These are phyloP conservation scores for Candida wancherniae DNA, from an alignment of 805 yeast genomes.

Conservation along the genomic window DNA sequence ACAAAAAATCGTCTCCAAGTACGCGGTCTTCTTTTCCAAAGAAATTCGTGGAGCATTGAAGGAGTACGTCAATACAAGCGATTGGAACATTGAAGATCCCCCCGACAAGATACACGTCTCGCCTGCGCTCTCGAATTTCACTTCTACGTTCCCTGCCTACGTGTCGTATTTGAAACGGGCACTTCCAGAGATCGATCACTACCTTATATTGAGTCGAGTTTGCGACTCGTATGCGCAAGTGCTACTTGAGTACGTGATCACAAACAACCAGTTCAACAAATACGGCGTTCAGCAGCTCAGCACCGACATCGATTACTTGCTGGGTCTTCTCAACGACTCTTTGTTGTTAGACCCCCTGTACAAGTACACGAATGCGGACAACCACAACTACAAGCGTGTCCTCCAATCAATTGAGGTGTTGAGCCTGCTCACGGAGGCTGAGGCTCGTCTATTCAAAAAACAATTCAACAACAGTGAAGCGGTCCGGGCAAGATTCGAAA, in stretches of 20 bases:
- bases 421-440: slow-evolving; percentile 18
- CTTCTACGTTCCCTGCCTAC: slow-evolving; percentile 23
- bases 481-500: slow-evolving; percentile 20
- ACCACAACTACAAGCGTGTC: slow-evolving; percentile 22
- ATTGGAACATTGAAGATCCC: slow-evolving; percentile 25
- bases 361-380: slow-evolving; percentile 19
- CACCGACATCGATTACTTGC: slow-evolving; percentile 24
- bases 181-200: slow-evolving; percentile 30
- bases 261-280: slow-evolving; percentile 34
- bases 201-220: slow-evolving; percentile 22
- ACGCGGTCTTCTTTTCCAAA: slow-evolving; percentile 28
- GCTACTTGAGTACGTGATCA: slow-evolving; percentile 34
- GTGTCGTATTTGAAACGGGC: slow-evolving; percentile 20
- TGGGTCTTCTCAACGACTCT: slow-evolving; percentile 14
- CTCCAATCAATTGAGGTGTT: slow-evolving; percentile 28
- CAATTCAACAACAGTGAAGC: slow-evolving; percentile 13
- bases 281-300: slow-evolving; percentile 30
- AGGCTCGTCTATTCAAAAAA: slow-evolving; percentile 18
- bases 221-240: slow-evolving; percentile 25
- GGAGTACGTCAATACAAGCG: slow-evolving; percentile 32
- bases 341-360: slow-evolving; percentile 17
- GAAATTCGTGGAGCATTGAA: slow-evolving; percentile 30
- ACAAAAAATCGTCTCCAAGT: slow-evolving; percentile 18
- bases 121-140: slow-evolving; percentile 20
- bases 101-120: slow-evolving; percentile 12